Base-by-base conservation (phyloP, 2,329 filamentous ascomycete genomes). In the Trichoderma polysporum region DNA sequence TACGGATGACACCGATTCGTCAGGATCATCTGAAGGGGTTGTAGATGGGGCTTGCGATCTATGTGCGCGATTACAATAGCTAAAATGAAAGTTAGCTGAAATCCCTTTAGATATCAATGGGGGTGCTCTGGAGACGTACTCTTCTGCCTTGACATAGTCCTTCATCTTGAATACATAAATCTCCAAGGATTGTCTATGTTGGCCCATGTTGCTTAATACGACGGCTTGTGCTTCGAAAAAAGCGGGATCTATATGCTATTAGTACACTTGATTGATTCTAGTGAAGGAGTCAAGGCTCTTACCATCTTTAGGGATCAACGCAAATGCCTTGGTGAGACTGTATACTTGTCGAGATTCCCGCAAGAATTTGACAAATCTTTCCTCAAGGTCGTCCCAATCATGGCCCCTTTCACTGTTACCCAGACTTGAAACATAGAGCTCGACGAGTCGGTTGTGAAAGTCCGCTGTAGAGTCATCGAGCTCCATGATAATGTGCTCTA, bases 141-240 rank as follows among this genome's bases (percentile, higher is more conserved):
- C 93, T 85, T 99, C 95, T 35, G 95, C 95, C 79, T 97, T 98
- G 13, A 81, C 82, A 69, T 92, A 94, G 76, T 97, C 90, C 71
- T 91, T 83, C 77, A 99, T 87, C 77, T 94, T 95, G 80, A 97
- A 99, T 31, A 98, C 94, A 76, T 97, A 99, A 61, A 99, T 97
- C 76, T 95, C 91, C n/a, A 99, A 82, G 0, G 95, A 95, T 79
- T 98, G 93, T 75, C 93, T 94, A 80, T 99, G 94, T 73, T 94
- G 91, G 7, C 92, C 93, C 92, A 98, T 97, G 72, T 95, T 96
- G 78, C 92, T 93, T 45, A 98, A 86, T 22, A 98, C 90, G 52
- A 98, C 90, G 7, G 95, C 95, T 69, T 94, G 89, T 2, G 93
- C 89, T 76, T 98, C 94, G 77, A 91, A 97, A 74, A 97, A 97